phyloP scores from a whole-genome alignment of 2,329 filamentous ascomycete species.

The Epichloe sibirici region DNA sequence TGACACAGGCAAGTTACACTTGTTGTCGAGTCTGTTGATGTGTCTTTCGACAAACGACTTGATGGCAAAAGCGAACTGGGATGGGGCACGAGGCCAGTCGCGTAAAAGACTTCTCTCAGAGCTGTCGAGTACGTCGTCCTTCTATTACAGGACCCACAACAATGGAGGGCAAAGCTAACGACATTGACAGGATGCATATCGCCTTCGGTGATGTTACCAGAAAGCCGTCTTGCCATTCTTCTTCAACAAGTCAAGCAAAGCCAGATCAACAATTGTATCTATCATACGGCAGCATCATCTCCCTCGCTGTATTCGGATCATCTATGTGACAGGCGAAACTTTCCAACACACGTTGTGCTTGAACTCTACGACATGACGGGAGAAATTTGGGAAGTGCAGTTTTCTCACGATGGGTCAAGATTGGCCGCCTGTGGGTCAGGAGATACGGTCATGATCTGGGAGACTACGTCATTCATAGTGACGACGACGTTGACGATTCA shows the following conservation, averaged over 20 bases:
- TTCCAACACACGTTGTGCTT: conserved; percentile 59
- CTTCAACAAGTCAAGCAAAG: conserved; percentile 72
- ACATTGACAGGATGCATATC: conserved; percentile 63
- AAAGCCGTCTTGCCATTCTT: conserved; percentile 72
- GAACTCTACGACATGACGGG: conserved; percentile 63
- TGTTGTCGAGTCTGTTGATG: conserved; percentile 84
- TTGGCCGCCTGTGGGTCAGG: conserved; percentile 75
- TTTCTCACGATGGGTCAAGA: conserved; percentile 75
- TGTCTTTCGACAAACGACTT: conserved; percentile 68
- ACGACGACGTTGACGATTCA: conserved; percentile 41
- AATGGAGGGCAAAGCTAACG: not conserved
- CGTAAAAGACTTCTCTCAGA: conserved; percentile 65
- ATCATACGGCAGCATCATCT: conserved; percentile 68
- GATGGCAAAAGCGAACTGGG: conserved; percentile 68
- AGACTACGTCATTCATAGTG: conserved; percentile 57
- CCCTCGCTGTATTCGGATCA: conserved; percentile 88
- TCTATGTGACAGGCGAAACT: conserved; percentile 64
- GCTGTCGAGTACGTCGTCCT: conserved; percentile 56
- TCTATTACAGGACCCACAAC: not conserved
- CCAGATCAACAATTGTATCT: conserved; percentile 75
- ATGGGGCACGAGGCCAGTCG: conserved; percentile 65
- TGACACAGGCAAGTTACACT: conserved; percentile 65
- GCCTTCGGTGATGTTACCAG: conserved; percentile 91
- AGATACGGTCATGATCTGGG: conserved; percentile 67
- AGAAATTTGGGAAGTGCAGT: conserved; percentile 86